Conservation (phyloP, 2,329 filamentous ascomycete genomes). For the Diaporthe velutina region DNA sequence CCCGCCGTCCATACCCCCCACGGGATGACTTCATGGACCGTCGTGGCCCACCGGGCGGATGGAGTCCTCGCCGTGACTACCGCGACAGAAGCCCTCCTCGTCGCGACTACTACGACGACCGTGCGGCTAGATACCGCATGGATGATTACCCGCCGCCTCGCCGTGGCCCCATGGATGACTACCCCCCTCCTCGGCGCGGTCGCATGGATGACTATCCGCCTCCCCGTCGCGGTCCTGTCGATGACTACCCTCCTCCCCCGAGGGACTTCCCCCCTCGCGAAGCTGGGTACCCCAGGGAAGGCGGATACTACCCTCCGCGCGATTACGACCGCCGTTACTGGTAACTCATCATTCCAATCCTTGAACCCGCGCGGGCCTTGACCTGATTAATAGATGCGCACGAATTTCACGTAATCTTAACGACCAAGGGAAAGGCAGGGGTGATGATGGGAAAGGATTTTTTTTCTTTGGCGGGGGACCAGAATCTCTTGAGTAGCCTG, state of each 20-base stretch:
- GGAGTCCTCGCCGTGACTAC: constrained; percentile 86
- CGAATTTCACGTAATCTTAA: constrained; percentile 27
- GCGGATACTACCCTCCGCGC: constrained; percentile 59
- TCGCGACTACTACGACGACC: constrained; percentile 89
- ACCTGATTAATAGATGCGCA: constrained; percentile 41
- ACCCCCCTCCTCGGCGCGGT: constrained; percentile 68
- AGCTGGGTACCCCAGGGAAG: constrained; percentile 60
- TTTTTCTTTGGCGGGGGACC: background rate
- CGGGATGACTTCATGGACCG: constrained; percentile 84
- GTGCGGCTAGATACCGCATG: constrained; percentile 78
- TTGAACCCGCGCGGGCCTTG: constrained; percentile 41
- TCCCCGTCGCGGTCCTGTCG: constrained; percentile 63
- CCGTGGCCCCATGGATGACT: constrained; percentile 80
- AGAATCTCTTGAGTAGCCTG: constrained; percentile 14
- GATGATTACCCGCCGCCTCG: constrained; percentile 82
- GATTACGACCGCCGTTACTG: constrained; percentile 64
- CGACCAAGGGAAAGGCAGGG: constrained; percentile 31
- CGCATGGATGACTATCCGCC: constrained; percentile 69
- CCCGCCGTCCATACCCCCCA: constrained; percentile 75
- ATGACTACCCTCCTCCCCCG: constrained; percentile 65
- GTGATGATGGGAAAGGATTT: constrained; percentile 31
- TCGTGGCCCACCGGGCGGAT: constrained; percentile 82
- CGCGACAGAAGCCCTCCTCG: constrained; percentile 84
- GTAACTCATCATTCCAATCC: constrained; percentile 49
- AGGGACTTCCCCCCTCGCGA: constrained; percentile 65